These are phyloP conservation scores for Phytopythium montanum DNA, from an alignment of 352 stramenopile species.

Conservation along the genomic window DNA sequence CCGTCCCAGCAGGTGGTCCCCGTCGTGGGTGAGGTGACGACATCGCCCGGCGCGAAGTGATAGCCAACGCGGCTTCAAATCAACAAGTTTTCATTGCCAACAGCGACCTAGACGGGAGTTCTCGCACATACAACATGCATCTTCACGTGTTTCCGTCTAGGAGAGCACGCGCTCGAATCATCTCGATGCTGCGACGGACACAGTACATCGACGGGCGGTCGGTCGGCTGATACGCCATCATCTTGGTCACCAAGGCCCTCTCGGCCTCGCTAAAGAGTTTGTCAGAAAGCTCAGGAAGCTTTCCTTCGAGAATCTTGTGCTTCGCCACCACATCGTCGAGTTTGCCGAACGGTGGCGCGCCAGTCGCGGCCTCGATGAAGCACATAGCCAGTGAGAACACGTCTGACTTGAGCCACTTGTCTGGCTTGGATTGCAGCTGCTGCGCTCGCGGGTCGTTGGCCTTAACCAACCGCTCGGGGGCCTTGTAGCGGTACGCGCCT, in stretches of 20 bases:
- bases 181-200: background rate
- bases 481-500: background rate
- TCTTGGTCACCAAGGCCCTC: background rate
- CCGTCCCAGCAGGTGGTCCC: too few species aligned
- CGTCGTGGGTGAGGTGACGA: too few species aligned
- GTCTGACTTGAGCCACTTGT: conserved; percentile 1
- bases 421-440: background rate
- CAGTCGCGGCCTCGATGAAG: conserved; percentile 1
- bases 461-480: background rate
- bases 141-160: background rate
- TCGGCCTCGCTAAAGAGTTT: background rate
- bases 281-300: background rate
- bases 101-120: too few species aligned
- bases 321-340: background rate
- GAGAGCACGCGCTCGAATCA: background rate
- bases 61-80: too few species aligned
- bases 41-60: too few species aligned
- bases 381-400: background rate
- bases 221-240: background rate
- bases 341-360: background rate
- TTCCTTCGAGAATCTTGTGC: background rate
- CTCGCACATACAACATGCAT: too few species aligned
- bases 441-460: background rate
- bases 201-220: background rate
- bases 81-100: too few species aligned